phyloP scores from a whole-genome alignment of 768 basidiomycete species.

The Ramaria rubella region DNA sequence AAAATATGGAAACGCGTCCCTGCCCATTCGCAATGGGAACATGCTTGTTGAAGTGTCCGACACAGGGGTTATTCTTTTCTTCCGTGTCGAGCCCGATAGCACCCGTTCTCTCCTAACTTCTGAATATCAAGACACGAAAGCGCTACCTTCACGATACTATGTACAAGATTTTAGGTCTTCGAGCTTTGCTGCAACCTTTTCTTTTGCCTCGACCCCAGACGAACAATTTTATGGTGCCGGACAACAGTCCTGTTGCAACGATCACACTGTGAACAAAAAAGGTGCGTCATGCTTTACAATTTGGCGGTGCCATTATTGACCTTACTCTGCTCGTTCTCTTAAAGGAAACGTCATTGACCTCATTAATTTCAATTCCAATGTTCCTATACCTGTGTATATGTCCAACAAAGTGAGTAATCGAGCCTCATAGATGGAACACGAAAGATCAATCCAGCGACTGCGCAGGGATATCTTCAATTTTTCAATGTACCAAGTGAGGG shows the following conservation, averaged over 20 bases:
- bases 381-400: conserved; percentile 32
- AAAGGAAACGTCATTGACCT: conserved; percentile 31
- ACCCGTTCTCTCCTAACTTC: conserved; percentile 23
- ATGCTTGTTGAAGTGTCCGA: conserved; percentile 17
- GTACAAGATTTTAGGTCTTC: conserved; percentile 27
- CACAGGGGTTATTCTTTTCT: conserved; percentile 25
- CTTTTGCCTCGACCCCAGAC: conserved; percentile 26
- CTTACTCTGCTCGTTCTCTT: neutral
- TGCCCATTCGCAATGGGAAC: conserved; percentile 27
- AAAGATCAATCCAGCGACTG: neutral
- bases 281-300: neutral
- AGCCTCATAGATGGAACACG: neutral
- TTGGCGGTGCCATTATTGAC: neutral
- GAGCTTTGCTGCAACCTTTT: conserved; percentile 28
- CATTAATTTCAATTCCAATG: conserved; percentile 33
- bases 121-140: conserved; percentile 30
- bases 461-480: conserved; percentile 31
- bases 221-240: conserved; percentile 33
- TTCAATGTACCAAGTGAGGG: conserved; percentile 34
- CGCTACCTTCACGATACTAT: conserved; percentile 26
- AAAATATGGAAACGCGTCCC: conserved; percentile 25
- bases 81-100: conserved; percentile 26
- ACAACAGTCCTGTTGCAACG: conserved; percentile 33
- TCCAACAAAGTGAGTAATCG: conserved; percentile 27
- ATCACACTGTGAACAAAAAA: conserved; percentile 34